Evolutionary conservation across 2,329 filamentous ascomycete species (phyloP).

Genomic region (Xylariaceae sp.): DNA sequence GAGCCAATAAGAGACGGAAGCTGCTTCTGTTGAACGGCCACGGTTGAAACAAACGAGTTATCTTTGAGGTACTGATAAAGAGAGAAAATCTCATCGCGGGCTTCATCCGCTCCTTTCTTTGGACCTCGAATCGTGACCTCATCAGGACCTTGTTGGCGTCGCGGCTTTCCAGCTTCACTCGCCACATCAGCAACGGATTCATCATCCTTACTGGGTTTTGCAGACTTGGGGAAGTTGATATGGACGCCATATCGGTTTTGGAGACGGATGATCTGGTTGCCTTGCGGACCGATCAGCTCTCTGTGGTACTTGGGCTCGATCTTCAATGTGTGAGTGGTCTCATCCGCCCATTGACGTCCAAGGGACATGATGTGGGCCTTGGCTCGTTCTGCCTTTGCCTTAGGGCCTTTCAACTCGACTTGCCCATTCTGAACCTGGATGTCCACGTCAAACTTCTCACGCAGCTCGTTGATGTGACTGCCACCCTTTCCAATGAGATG

Average conservation of each 20-base stretch:
- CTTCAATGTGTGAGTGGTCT: slow-evolving; percentile 83
- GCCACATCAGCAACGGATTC: slow-evolving; percentile 68
- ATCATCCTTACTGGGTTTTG: slow-evolving; percentile 70
- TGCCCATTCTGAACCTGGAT: slow-evolving; percentile 93
- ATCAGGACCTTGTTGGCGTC: slow-evolving; percentile 76
- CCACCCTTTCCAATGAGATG: slow-evolving; percentile 73
- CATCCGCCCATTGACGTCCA: slow-evolving; percentile 84
- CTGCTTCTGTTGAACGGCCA: slow-evolving; percentile 88
- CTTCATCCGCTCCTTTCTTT: slow-evolving; percentile 88
- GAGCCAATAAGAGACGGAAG: slow-evolving; percentile 92
- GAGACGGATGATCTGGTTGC: slow-evolving; percentile 85
- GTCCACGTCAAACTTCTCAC: slow-evolving; percentile 69
- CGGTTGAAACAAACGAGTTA: slow-evolving; percentile 76
- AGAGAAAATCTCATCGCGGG: slow-evolving; percentile 86
- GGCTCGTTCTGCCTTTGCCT: slow-evolving; percentile 88
- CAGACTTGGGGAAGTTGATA: slow-evolving; percentile 84
- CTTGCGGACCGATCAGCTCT: slow-evolving; percentile 88
- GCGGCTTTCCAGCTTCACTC: slow-evolving; percentile 67
- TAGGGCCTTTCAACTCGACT: slow-evolving; percentile 93
- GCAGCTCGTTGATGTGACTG: slow-evolving; percentile 66
- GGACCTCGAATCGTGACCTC: slow-evolving; percentile 91
- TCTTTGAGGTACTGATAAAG: slow-evolving; percentile 89
- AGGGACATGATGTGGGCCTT: slow-evolving; percentile 80
- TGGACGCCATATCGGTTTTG: slow-evolving; percentile 92
- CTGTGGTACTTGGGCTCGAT: slow-evolving; percentile 93